Percentiles rank a stretch among this genome's conserved stretches.
These are phyloP conservation scores for Triticum turgidum DNA, from an alignment of 176 grass and related monocot genomes.

Conservation along the genomic window DNA sequence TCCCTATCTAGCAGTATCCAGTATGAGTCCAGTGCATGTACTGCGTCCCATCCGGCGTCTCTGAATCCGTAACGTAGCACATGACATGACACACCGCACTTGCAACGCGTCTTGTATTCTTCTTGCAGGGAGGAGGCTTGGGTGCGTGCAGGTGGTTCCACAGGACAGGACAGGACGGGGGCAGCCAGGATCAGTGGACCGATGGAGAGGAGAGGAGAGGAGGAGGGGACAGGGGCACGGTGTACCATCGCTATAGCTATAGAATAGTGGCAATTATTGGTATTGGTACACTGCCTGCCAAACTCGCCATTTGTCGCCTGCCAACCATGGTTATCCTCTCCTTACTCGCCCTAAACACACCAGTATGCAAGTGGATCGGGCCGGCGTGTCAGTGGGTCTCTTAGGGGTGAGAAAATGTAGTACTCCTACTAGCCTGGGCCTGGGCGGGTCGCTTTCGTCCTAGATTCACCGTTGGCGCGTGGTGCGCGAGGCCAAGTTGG, in stretches of 20 bases:
- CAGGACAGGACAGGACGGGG: no score
- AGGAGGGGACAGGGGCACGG: background rate
- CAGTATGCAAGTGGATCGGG: no score
- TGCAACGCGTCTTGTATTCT: background rate
- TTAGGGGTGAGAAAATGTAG: no score
- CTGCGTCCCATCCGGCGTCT: background rate
- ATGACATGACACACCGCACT: background rate
- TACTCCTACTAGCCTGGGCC: no score
- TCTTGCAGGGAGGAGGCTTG: background rate
- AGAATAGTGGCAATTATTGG: conserved; percentile 41
- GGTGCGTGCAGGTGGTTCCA: no score
- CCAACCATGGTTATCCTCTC: background rate
- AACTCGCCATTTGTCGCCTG: conserved; percentile 32
- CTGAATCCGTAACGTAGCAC: conserved; percentile 5
- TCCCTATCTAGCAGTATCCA: background rate
- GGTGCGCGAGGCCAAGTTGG: background rate
- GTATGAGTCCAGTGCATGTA: background rate
- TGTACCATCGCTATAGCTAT: background rate
- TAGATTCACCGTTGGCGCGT: background rate
- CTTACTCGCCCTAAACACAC: background rate
- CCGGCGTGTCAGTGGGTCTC: no score
- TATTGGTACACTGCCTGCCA: conserved; percentile 34
- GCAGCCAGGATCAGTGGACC: background rate
- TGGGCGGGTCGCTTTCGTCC: background rate
- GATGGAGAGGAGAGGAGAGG: background rate